These are phyloP conservation scores for Chloromonas sp. DNA, from an alignment of 163 green algal genomes.

Conservation along the genomic window DNA sequence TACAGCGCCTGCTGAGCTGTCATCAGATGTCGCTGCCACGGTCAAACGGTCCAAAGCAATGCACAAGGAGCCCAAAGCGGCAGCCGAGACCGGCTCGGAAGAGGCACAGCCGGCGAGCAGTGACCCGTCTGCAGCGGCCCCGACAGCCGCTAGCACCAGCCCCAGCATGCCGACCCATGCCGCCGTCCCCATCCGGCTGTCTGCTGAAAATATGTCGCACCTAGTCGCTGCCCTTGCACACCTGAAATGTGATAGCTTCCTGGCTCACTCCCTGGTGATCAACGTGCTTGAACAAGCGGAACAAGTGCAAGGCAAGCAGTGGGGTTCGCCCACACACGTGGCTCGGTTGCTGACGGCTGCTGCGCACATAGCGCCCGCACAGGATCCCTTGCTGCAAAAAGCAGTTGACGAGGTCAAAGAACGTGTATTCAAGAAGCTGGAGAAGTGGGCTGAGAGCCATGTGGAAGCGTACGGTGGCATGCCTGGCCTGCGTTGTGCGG, in stretches of 20 bases:
- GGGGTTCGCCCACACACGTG: background rate
- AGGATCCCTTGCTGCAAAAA: background rate
- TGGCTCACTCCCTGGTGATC: background rate
- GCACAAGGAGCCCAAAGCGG: no score
- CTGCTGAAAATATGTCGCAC: background rate
- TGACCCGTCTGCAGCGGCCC: background rate
- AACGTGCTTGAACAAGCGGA: background rate
- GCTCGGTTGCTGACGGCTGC: background rate
- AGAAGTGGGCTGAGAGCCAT: background rate
- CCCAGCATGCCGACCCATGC: no score
- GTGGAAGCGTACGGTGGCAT: background rate
- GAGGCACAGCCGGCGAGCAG: background rate
- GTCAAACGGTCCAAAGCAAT: no score
- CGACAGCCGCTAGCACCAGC: no score
- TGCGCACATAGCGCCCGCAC: background rate
- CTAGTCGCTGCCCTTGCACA: background rate
- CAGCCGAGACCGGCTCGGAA: background rate
- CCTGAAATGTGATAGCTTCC: no score
- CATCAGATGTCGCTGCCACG: no score
- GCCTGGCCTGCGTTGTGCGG: background rate
- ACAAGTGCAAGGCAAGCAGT: background rate
- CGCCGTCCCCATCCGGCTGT: no score
- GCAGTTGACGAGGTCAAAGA: background rate
- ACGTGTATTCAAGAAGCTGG: background rate
- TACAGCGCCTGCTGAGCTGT: no score